Evolutionary conservation across 352 stramenopile genomes (phyloP).

Genomic region (Discostella stelligera): DNA sequence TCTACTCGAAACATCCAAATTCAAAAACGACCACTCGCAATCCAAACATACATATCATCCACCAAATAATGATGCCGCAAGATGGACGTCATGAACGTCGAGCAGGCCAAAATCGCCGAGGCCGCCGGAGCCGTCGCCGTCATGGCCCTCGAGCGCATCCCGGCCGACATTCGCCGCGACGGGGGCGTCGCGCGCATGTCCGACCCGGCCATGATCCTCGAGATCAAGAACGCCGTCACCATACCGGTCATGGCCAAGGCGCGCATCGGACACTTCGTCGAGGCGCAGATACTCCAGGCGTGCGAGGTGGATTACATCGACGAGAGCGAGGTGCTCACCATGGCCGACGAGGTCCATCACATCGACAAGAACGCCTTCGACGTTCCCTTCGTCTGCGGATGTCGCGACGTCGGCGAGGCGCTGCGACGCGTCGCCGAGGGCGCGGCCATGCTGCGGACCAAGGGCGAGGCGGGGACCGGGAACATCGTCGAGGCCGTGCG

Average conservation of each 20-base stretch:
- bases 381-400: slow-evolving; percentile 98
- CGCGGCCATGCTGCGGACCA: slow-evolving; percentile 96
- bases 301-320: slow-evolving; percentile 99
- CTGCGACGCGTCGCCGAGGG: slow-evolving; percentile 93
- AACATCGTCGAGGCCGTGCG: slow-evolving; percentile 98
- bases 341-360: slow-evolving; percentile 92
- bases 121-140: slow-evolving; percentile 95
- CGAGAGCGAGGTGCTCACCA: slow-evolving; percentile 97
- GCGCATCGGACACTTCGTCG: slow-evolving; percentile 98
- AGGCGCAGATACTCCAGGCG: slow-evolving; percentile 97
- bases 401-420: slow-evolving; percentile 95
- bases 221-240: slow-evolving; percentile 97
- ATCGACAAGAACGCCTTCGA: slow-evolving; percentile 90
- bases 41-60: too few species aligned
- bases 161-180: slow-evolving; percentile 94
- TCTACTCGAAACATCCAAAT: too few species aligned
- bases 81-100: slow-evolving; percentile 86
- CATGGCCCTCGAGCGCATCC: slow-evolving; percentile 98
- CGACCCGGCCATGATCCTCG: slow-evolving; percentile 95
- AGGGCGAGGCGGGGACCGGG: slow-evolving; percentile 96
- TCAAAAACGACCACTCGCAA: too few species aligned
- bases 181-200: slow-evolving; percentile 96
- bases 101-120: slow-evolving; percentile 93
- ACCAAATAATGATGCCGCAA: too few species aligned
- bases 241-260: slow-evolving; percentile 99